Base-by-base conservation (phyloP, 2,329 filamentous ascomycete species). In the Periconia sp. region DNA sequence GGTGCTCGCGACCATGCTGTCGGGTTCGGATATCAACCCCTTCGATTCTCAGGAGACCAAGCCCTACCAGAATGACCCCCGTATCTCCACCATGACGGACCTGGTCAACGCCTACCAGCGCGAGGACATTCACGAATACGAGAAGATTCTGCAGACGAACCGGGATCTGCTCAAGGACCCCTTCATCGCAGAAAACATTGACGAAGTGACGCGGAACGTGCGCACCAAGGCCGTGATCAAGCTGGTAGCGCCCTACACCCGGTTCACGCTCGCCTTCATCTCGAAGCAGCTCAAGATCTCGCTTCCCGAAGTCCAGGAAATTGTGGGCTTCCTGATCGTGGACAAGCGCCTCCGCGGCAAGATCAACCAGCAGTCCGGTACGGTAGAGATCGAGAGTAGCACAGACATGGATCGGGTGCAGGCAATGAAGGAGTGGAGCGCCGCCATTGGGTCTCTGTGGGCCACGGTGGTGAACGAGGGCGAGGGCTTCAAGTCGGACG, bases 31-130 rank as follows among this genome's bases (percentile, higher is more conserved):
- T 70, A 99, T 99, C 81, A 97, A 97, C 69, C 94, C 94, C 0
- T 97, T 99, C 69, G 92, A 97, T 72, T 96, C 92, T 7, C 94
- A 97, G 70, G 94, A 99, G 75, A 97, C 92, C 13, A 97, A 97
- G 74, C 94, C 94, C 28, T 99, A 99, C 78, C 92, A 91, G 73
- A 92, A 89, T 56, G 92, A 99, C 68, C 88, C 91, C 5, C 88
- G 92, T 44, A 96, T 99, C 57, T 87, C 90, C 2, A 92, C 91
- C 57, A 99, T 99, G 92, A 97, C 92, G 2, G 89, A 96, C 58
- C 81, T 99, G 1, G 94, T 99, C 16, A 92, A 97, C 60, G 91
- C 94, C 9, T 99, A 96, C 71, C 94, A 97, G 73, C 84, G 88
- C 44, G 92, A 97, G 62, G 92, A 97, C 66, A 92, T 99, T 55